phyloP scores from a whole-genome alignment of 495 filamentous ascomycete species.

The Penicillium lagena region DNA sequence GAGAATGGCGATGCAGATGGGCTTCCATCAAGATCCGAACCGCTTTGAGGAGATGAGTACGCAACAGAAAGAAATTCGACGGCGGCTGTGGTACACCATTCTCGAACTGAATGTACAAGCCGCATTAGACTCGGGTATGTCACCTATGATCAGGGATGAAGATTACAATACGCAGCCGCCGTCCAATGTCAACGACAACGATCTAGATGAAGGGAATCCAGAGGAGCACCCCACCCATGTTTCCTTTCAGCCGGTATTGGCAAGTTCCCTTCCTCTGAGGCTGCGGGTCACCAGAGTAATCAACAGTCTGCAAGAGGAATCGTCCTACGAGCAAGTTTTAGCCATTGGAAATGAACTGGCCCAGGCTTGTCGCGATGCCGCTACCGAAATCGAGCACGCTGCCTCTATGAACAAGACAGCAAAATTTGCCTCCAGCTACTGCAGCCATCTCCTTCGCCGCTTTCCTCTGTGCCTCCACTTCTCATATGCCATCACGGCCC shows the following conservation, averaged over 20 bases:
- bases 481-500: conserved; percentile 36
- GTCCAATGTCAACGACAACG: conserved; percentile 40
- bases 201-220: conserved; percentile 7
- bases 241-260: conserved; percentile 39
- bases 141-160: conserved; percentile 38
- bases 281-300: conserved; percentile 30
- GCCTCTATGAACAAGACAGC: neutral
- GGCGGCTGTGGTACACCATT: conserved; percentile 53
- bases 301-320: conserved; percentile 39
- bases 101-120: conserved; percentile 49
- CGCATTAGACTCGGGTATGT: conserved; percentile 45
- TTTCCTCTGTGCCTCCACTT: conserved; percentile 44
- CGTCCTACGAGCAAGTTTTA: conserved; percentile 40
- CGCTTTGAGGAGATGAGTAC: conserved; percentile 31
- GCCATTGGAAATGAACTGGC: conserved; percentile 29
- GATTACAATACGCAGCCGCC: conserved; percentile 49
- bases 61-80: conserved; percentile 39
- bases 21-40: conserved; percentile 49
- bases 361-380: conserved; percentile 21
- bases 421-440: conserved; percentile 21
- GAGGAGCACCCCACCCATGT: neutral
- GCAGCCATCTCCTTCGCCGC: conserved; percentile 34
- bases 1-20: conserved; percentile 48
- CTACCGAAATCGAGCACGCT: conserved; percentile 7
- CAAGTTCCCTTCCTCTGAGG: conserved; percentile 35